These are phyloP conservation scores for Candida tunisiensis DNA, from an alignment of 1,139 yeast species.

Conservation along the genomic window DNA sequence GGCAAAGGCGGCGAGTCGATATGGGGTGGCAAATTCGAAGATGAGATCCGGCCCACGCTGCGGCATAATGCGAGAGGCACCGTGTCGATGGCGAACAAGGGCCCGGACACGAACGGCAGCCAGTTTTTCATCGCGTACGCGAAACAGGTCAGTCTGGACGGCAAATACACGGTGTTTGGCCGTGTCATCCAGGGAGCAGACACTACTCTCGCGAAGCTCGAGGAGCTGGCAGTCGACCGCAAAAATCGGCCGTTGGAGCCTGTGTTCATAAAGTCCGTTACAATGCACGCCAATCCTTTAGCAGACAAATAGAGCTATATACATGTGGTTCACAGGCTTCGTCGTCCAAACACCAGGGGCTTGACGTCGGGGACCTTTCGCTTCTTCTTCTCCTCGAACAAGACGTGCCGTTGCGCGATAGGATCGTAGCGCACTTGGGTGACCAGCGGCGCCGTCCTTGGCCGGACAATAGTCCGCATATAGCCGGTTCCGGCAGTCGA, in stretches of 20 bases:
- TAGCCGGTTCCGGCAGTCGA: slow-evolving; percentile 84
- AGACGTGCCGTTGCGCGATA: slow-evolving; percentile 57
- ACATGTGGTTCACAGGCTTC: neutral
- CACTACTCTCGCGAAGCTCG: slow-evolving; percentile 23
- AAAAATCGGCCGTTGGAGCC: slow-evolving; percentile 25
- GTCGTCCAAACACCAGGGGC: neutral
- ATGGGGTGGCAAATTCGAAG: slow-evolving; percentile 34
- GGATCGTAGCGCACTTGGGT: slow-evolving; percentile 88
- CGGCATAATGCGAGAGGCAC: slow-evolving; percentile 25
- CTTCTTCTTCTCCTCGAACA: slow-evolving; percentile 77
- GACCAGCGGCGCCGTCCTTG: slow-evolving; percentile 65
- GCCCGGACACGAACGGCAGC: slow-evolving; percentile 27
- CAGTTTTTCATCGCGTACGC: slow-evolving; percentile 27
- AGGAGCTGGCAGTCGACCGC: slow-evolving; percentile 21
- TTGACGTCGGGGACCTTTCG: slow-evolving; percentile 35
- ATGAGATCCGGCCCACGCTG: slow-evolving; percentile 27
- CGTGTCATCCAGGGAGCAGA: slow-evolving; percentile 26
- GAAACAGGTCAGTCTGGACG: slow-evolving; percentile 30
- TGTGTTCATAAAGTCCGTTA: slow-evolving; percentile 21
- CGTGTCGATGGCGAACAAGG: slow-evolving; percentile 29
- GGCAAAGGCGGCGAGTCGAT: slow-evolving; percentile 35
- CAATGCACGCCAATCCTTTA: slow-evolving; percentile 24
- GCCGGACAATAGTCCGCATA: slow-evolving; percentile 63
- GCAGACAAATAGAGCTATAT: slow-evolving; percentile 7
- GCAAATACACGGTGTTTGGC: slow-evolving; percentile 42